Base-by-base conservation (phyloP, 805 yeast genomes). In the Candida silvicultrix region DNA sequence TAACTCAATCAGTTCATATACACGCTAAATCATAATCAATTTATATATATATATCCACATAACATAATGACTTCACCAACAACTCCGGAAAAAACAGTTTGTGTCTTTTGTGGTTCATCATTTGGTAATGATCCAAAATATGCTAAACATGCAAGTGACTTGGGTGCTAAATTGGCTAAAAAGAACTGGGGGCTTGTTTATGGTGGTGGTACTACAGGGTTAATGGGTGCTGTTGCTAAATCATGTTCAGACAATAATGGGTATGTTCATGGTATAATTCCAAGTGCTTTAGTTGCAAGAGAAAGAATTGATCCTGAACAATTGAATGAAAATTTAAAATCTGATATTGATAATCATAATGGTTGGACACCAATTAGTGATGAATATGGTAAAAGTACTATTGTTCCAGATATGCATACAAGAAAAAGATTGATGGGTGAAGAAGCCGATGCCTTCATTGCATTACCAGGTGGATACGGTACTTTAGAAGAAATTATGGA, bases 401-500 rank as follows among this genome's bases (percentile, higher is more conserved):
- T 89, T 54, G 96, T 89, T 2, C 73, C 77, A 44, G 95, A 87
- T 59, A 89, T 89, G 96, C 96, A 89, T 66, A 83, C 94, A 3
- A 75, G 96, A 62, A 89, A 89, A 71, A 75, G 81, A 62, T 56
- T 85, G 71, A 89, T 89, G 96, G 95, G 89, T 25, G 74, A 77
- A 58, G 90, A 85, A 63, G 83, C 92, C n/a, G 80, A 80, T 54
- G 95, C 92, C 0, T 89, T 89, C 64, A 78, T 89, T 40, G 95
- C 96, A 0, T 73, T 89, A 68, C 96, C 96, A 14, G 96, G 96
- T 51, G 96, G 96, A 2, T 88, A 81, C 62, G 96, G 96, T 43
- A 88, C 95, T 8, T 67, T 87, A 60, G 96, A 89, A 65, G 96
- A 89, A 67, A 71, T 89, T 50, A 81, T 88, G 83, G 96, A 89